Percentiles rank a stretch among this genome's conserved stretches.
phyloP scores from a whole-genome alignment of 805 yeast species.

The Pichia kluyveri region DNA sequence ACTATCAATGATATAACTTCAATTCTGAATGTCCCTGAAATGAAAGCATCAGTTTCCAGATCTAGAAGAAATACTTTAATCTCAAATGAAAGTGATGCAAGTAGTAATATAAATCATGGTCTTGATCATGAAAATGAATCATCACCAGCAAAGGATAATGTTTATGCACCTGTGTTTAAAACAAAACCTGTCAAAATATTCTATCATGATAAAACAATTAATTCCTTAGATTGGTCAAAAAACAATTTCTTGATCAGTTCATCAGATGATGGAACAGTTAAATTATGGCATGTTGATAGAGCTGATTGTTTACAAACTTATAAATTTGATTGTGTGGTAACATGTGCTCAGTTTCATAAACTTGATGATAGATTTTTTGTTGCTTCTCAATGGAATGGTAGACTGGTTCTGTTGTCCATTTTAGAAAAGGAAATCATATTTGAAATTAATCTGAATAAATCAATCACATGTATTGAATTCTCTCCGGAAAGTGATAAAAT shows the following conservation, averaged over 20 bases:
- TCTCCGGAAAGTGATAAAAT: constrained; percentile 55
- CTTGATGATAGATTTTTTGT: constrained; percentile 79
- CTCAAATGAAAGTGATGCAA: not conserved
- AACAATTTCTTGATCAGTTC: constrained; percentile 73
- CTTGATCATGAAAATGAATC: not conserved
- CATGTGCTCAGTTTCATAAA: constrained; percentile 74
- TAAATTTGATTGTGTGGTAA: constrained; percentile 72
- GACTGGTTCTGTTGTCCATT: constrained; percentile 75
- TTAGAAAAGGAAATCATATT: constrained; percentile 60
- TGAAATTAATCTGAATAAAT: constrained; percentile 45
- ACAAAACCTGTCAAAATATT: constrained; percentile 52
- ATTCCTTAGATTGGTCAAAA: constrained; percentile 82
- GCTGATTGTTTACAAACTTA: constrained; percentile 54
- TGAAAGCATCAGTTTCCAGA: not conserved
- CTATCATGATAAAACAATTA: constrained; percentile 55
- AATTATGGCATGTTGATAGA: constrained; percentile 78
- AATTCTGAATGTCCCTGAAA: constrained; percentile 2
- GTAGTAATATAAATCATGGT: not conserved
- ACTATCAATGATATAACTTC: constrained; percentile 12
- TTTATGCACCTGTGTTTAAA: constrained; percentile 72
- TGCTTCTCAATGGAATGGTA: constrained; percentile 73
- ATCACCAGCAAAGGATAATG: not conserved
- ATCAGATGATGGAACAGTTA: constrained; percentile 77
- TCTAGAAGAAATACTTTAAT: constrained; percentile 4
- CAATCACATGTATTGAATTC: constrained; percentile 68